Evolutionary conservation across 306 rosid genomes (phyloP), one percentile per base, ranked within the genome.

Genomic region (Senna tora): DNA sequence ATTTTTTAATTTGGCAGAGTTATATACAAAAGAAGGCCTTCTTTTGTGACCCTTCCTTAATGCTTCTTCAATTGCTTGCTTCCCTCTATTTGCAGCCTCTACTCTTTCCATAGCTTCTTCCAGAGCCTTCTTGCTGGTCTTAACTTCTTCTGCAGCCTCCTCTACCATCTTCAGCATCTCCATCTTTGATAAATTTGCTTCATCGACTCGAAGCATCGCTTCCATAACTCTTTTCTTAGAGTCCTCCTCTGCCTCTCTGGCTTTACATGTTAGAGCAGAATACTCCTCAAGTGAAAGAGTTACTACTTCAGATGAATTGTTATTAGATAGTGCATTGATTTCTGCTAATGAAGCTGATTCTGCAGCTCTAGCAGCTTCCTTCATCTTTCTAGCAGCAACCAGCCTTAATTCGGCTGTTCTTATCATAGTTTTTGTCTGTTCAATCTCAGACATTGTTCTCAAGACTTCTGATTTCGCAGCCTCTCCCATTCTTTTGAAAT

Each of bases 361-460:
- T 5, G 92, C 96, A 1, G 97, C 99, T 72, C 90, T 81, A 20
- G 99, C 91, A 43, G 99, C 99, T 69, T 88, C 96, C 86, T 91
- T 94, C 91, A 94, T 89, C 80, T 91, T 94, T 33, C 90, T 79
- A 1, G 97, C 97, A 10, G 99, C 99, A 81, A 89, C 80, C 76
- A 94, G 66, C 80, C 94, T 80, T 71, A 87, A 77, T 74, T 91
- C 96, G 9, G 97, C 88, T 2, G 96, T 94, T 83, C 59, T 87
- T 63, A 91, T 84, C 90, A 76, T 88, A 32, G 81, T 42, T 68
- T 86, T 89, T 1, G 94, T 94, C 77, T 80, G 84, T 74, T 94
- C 90, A 81, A 94, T 94, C 90, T 89, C 93, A 7, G 86, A 84
- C 54, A 88, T 85, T 25, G 83, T 90, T 75, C 80, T 82, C 60